Evolutionary conservation across 805 yeast genomes (phyloP).

Genomic region (Metschnikowia arizonensis): DNA sequence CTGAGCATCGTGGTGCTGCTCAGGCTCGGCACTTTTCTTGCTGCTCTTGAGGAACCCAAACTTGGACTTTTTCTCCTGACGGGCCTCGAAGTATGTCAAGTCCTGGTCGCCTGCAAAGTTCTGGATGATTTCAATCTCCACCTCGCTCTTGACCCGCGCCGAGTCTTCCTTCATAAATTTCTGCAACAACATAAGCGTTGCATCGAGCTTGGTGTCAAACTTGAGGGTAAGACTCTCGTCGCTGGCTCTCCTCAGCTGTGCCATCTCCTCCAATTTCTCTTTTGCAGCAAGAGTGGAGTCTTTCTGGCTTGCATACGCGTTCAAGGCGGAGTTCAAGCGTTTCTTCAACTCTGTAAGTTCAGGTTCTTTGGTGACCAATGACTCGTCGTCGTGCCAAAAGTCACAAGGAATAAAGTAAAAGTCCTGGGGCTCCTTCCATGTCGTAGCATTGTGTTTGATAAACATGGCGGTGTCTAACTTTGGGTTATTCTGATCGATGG

Average conservation of each 20-base stretch:
- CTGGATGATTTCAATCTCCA: constrained; percentile 86
- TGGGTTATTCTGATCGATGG: constrained; percentile 68
- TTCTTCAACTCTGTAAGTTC: constrained; percentile 56
- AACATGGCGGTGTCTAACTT: constrained; percentile 82
- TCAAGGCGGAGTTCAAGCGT: constrained; percentile 40
- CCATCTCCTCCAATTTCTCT: constrained; percentile 46
- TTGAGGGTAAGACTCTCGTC: constrained; percentile 41
- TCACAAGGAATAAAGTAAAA: constrained; percentile 82
- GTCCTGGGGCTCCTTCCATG: constrained; percentile 85
- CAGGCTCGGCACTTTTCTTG: constrained; percentile 13
- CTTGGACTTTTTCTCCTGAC: constrained; percentile 51
- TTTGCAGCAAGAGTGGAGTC: constrained; percentile 45
- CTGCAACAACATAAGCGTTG: constrained; percentile 51
- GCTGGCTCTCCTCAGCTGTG: constrained; percentile 29
- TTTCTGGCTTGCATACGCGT: constrained; percentile 38
- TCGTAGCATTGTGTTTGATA: constrained; percentile 72
- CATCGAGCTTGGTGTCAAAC: constrained; percentile 51
- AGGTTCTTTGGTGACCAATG: constrained; percentile 53
- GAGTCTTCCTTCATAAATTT: constrained; percentile 72
- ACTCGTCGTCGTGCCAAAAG: constrained; percentile 96
- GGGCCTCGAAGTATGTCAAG: constrained; percentile 52
- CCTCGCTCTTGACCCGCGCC: constrained; percentile 69
- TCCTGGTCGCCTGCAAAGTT: constrained; percentile 76
- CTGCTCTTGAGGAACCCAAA: constrained; percentile 49
- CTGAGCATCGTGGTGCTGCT: constrained; percentile 22